phyloP scores from a whole-genome alignment of 1,284 basidiomycete species.

The Cerioporus squamosus region DNA sequence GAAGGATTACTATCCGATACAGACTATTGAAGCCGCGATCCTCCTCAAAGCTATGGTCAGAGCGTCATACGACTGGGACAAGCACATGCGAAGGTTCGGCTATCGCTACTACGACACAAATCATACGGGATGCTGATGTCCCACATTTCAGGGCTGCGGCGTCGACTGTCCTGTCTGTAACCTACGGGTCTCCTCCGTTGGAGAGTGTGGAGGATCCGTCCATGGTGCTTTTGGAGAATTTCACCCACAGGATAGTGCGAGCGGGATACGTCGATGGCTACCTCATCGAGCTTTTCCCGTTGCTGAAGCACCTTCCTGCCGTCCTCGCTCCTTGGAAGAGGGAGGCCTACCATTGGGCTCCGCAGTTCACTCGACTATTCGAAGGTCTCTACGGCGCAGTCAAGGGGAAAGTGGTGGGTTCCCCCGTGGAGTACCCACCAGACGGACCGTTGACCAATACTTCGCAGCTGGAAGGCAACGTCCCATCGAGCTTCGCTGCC shows the following conservation, averaged over 20 bases:
- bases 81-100: background rate
- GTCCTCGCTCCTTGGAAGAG: conserved; percentile 6
- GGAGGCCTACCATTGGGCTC: background rate
- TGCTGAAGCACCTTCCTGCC: background rate
- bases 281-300: conserved; percentile 2
- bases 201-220: background rate
- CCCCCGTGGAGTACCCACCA: background rate
- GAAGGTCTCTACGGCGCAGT: background rate
- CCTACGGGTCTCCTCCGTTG: background rate
- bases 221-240: background rate
- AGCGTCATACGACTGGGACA: background rate
- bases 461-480: background rate
- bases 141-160: background rate
- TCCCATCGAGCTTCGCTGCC: background rate
- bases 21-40: background rate
- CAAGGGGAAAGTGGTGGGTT: background rate
- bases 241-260: background rate
- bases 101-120: too few species aligned
- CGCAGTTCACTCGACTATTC: conserved; percentile 1
- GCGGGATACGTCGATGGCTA: conserved; percentile 8
- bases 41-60: background rate
- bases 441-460: too few species aligned
- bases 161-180: conserved; percentile 1
- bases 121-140: too few species aligned
- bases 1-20: background rate